These are phyloP conservation scores for Starmerella tilneyi DNA, from an alignment of 805 yeast species.

Conservation along the genomic window DNA sequence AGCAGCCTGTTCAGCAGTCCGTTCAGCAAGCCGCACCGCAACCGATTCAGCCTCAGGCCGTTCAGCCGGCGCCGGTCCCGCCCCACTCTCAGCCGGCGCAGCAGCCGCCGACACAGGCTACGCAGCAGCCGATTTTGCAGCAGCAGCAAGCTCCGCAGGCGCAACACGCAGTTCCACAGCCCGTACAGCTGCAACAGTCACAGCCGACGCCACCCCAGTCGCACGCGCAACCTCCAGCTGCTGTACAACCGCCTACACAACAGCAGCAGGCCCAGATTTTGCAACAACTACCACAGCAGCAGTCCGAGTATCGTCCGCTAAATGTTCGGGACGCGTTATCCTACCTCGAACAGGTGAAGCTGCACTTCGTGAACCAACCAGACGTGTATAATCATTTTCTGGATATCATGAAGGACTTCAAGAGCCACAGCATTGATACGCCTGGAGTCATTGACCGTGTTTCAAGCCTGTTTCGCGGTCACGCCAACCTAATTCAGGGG, in stretches of 20 bases:
- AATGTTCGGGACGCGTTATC: conserved; percentile 94
- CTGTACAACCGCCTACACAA: conserved; percentile 5
- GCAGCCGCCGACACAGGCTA: conserved; percentile 9
- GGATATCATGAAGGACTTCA: conserved; percentile 98
- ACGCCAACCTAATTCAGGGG: conserved; percentile 86
- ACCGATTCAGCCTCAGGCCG: not conserved
- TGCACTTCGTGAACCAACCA: conserved; percentile 83
- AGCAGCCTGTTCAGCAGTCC: conserved; percentile 1
- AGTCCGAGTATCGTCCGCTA: conserved; percentile 44
- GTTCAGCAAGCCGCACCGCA: conserved; percentile 1
- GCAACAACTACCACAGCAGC: conserved; percentile 21
- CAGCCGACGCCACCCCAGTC: conserved; percentile 11
- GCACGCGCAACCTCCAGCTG: conserved; percentile 11
- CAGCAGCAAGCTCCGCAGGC: conserved; percentile 12
- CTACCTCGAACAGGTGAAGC: conserved; percentile 89
- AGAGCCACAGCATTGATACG: conserved; percentile 89
- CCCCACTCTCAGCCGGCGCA: conserved; percentile 19
- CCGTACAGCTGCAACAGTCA: conserved; percentile 11
- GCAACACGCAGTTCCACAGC: conserved; percentile 9
- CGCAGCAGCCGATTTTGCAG: conserved; percentile 10
- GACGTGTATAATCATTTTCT: conserved; percentile 92
- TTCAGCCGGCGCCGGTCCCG: conserved; percentile 12
- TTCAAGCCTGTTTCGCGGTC: conserved; percentile 80
- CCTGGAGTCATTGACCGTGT: conserved; percentile 98
- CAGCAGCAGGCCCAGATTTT: conserved; percentile 4